Evolutionary conservation across 2,329 filamentous ascomycete species (phyloP).

Genomic region (Trichoderma breve): DNA sequence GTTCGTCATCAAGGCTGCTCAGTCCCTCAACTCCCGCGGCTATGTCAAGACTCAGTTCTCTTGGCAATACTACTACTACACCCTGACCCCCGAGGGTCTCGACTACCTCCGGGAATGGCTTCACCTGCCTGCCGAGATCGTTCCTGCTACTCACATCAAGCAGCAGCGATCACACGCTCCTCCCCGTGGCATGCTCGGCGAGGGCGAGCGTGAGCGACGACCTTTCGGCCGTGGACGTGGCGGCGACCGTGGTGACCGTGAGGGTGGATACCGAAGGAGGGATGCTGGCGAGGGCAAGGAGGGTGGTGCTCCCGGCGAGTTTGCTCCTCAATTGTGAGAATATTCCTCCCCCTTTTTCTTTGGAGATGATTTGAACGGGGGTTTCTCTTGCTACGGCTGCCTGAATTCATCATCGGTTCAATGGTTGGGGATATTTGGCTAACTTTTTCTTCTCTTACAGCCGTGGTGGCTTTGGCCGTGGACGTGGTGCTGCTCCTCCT

Average conservation of each 20-base stretch:
- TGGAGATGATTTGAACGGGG: neutral
- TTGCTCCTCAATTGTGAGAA: slow-evolving; percentile 83
- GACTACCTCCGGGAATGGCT: slow-evolving; percentile 99
- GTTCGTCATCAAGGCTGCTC: slow-evolving; percentile 97
- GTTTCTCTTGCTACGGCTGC: neutral
- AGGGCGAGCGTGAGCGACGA: slow-evolving; percentile 76
- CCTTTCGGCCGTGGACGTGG: slow-evolving; percentile 79
- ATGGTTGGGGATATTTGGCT: neutral
- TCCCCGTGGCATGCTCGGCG: slow-evolving; percentile 97
- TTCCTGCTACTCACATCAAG: slow-evolving; percentile 99
- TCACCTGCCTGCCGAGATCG: slow-evolving; percentile 98
- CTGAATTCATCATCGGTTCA: neutral
- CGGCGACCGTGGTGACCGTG: slow-evolving; percentile 73
- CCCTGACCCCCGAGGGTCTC: slow-evolving; percentile 97
- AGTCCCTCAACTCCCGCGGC: slow-evolving; percentile 96
- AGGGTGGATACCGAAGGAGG: slow-evolving; percentile 90
- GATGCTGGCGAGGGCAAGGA: slow-evolving; percentile 86
- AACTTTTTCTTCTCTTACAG: slow-evolving; percentile 42
- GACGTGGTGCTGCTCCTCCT: slow-evolving; percentile 74
- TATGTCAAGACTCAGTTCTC: slow-evolving; percentile 99
- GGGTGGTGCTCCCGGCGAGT: slow-evolving; percentile 87
- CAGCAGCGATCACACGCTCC: slow-evolving; percentile 98
- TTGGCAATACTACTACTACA: slow-evolving; percentile 99
- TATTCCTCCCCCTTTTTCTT: neutral
- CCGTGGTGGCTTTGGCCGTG: slow-evolving; percentile 88